Percentiles rank a stretch among this genome's conserved stretches.
These are phyloP conservation scores for Triticum aestivum DNA, from an alignment of 176 grass and related monocot genomes.

Conservation along the genomic window IWGSC_CS_RefSeq_v2.1 NC_057808.1:367319353-367319852, in stretches of 20 bases:
- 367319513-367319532: constrained; percentile 54
- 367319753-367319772: constrained; percentile 60
- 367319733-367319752: constrained; percentile 47
- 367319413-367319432: constrained; percentile 36
- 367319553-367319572: constrained; percentile 60
- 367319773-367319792: constrained; percentile 52
- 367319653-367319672: constrained; percentile 74
- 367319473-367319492: constrained; percentile 88
- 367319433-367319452: constrained; percentile 46
- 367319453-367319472: constrained; percentile 71
- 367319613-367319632: constrained; percentile 53
- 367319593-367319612: constrained; percentile 76
- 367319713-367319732: constrained; percentile 43
- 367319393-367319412: not conserved
- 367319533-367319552: constrained; percentile 78
- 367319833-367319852: constrained; percentile 5
- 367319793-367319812: constrained; percentile 48
- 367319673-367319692: constrained; percentile 41
- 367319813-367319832: constrained; percentile 55
- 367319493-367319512: constrained; percentile 71
- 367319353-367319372: too few relatives aligned
- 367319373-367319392: not conserved
- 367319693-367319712: constrained; percentile 34
- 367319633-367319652: constrained; percentile 59
- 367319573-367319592: constrained; percentile 43